phyloP scores from a whole-genome alignment of 2,329 filamentous ascomycete species.

The Bipolaris zeicola region DNA sequence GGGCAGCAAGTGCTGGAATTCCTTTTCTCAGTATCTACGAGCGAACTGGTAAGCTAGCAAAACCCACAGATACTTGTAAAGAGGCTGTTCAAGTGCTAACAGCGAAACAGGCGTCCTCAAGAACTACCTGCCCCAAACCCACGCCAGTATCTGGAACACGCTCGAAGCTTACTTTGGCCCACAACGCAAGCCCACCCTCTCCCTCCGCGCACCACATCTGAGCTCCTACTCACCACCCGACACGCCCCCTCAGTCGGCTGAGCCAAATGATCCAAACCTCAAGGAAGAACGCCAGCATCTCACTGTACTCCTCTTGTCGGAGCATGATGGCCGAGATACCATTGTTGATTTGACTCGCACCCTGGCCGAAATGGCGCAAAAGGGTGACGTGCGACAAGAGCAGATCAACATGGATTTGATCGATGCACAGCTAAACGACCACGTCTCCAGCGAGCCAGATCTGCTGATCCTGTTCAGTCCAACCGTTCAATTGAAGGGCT shows the following conservation, averaged over 20 bases:
- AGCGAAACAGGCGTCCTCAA: conserved; percentile 75
- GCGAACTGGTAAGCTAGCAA: conserved; percentile 69
- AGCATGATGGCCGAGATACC: conserved; percentile 88
- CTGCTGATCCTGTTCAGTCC: conserved; percentile 86
- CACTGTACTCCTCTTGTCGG: conserved; percentile 78
- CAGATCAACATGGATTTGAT: conserved; percentile 88
- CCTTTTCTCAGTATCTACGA: conserved; percentile 90
- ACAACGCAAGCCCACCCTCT: conserved; percentile 68
- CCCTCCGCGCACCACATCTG: conserved; percentile 73
- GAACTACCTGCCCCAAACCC: conserved; percentile 82
- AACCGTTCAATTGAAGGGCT: conserved; percentile 81
- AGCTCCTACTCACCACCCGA: conserved; percentile 60
- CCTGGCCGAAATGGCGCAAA: conserved; percentile 91
- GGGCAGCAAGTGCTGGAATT: conserved; percentile 90
- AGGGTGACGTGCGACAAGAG: conserved; percentile 76
- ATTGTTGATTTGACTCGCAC: conserved; percentile 96
- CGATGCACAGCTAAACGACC: conserved; percentile 80
- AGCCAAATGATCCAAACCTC: conserved; percentile 46
- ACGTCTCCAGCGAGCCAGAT: conserved; percentile 87
- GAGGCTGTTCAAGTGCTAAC: conserved; percentile 3
- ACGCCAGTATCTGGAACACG: conserved; percentile 78
- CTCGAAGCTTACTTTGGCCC: conserved; percentile 87
- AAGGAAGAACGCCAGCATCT: conserved; percentile 51
- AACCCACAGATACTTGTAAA: background rate
- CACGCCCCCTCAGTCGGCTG: conserved; percentile 46